Evolutionary conservation across 495 filamentous ascomycete species (phyloP).

Genomic region (Pyrenula aspistea): DNA sequence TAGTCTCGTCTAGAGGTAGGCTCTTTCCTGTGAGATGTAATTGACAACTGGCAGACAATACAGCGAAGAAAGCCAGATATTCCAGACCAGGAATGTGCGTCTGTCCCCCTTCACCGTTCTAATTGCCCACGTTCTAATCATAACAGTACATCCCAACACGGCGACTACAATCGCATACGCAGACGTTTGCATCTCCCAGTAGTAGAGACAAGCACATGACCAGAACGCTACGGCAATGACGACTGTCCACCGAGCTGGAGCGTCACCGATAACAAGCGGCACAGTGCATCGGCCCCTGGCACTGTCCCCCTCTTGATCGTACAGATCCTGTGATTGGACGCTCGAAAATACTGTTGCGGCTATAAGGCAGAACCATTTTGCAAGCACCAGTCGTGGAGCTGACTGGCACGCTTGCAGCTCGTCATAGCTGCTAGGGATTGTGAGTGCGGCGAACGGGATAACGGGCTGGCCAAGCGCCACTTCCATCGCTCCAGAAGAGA

Average conservation of each 20-base stretch:
- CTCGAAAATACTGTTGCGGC: conserved; percentile 26
- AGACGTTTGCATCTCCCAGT: conserved; percentile 12
- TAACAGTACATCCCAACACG: neutral
- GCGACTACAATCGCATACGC: neutral
- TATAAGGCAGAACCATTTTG: conserved; percentile 25
- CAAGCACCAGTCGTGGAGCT: too few species aligned
- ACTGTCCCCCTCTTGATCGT: conserved; percentile 26
- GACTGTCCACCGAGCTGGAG: conserved; percentile 19
- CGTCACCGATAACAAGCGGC: conserved; percentile 27
- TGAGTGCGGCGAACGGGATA: too few species aligned
- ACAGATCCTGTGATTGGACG: conserved; percentile 32
- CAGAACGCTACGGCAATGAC: conserved; percentile 24
- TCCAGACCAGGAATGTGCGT: neutral
- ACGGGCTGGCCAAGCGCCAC: conserved; percentile 10
- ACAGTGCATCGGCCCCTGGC: conserved; percentile 23
- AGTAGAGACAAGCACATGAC: conserved; percentile 16
- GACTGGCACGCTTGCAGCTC: too few species aligned
- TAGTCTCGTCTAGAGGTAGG: too few species aligned
- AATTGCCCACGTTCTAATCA: neutral
- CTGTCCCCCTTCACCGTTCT: neutral
- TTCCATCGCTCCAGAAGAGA: conserved; percentile 15
- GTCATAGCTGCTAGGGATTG: neutral
- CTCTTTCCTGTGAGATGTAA: too few species aligned
- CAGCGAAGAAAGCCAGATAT: neutral
- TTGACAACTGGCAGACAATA: neutral